Evolutionary conservation across 208 protist genomes (phyloP).

Genomic region (Dictyostelium gargantuum): DNA sequence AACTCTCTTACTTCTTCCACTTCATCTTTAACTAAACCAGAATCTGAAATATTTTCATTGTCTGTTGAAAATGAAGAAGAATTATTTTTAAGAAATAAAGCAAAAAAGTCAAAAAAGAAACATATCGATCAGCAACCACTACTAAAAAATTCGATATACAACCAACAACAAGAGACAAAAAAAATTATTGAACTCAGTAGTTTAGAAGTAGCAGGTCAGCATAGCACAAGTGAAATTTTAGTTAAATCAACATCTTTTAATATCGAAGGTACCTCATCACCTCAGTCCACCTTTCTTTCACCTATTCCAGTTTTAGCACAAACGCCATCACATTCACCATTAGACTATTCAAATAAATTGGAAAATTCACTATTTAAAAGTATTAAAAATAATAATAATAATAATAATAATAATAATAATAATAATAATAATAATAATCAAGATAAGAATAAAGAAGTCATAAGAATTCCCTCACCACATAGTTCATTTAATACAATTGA

Average conservation of each 20-base stretch:
- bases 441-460: neutral
- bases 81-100: neutral
- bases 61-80: neutral
- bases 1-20: neutral
- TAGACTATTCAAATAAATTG: neutral
- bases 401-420: too few species aligned
- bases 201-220: neutral
- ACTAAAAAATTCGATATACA: too few species aligned
- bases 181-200: neutral
- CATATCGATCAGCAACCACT: neutral
- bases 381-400: neutral
- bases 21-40: neutral
- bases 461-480: neutral
- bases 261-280: neutral
- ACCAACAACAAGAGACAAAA: too few species aligned
- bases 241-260: slow-evolving; percentile 44
- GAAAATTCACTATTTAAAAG: neutral
- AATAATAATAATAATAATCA: neutral
- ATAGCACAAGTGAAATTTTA: neutral
- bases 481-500: slow-evolving; percentile 30
- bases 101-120: neutral
- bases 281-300: neutral
- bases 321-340: slow-evolving; percentile 41
- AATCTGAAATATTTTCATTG: slow-evolving; percentile 13
- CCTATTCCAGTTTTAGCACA: slow-evolving; percentile 1